These are phyloP conservation scores for Phytophthora hybrid DNA, from an alignment of 352 stramenopile genomes.

Conservation along the genomic window DNA sequence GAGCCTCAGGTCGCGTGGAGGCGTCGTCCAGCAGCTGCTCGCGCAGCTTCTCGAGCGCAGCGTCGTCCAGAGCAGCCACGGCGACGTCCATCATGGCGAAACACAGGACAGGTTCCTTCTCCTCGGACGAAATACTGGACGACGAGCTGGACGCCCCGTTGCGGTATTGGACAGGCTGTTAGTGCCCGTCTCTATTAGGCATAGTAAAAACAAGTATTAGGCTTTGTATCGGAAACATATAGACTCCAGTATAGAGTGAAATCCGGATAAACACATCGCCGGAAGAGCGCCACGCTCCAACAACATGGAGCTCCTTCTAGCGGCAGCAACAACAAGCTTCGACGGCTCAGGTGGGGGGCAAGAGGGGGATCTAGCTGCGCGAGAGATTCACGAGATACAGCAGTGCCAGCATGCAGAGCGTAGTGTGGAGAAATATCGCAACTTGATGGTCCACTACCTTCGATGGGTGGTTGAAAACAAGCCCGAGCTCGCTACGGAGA, in stretches of 20 bases:
- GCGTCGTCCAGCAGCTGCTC: not conserved
- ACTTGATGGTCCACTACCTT: not conserved
- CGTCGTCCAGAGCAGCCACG: slow-evolving; percentile 26
- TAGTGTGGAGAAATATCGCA: not conserved
- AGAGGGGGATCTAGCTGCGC: no score
- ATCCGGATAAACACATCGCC: no score
- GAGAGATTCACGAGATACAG: not conserved
- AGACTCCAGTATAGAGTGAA: no score
- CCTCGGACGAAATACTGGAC: no score
- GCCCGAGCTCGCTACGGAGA: not conserved
- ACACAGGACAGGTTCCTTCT: no score
- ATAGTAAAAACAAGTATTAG: no score
- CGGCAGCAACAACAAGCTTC: not conserved
- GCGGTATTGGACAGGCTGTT: no score
- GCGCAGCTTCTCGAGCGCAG: slow-evolving; percentile 29
- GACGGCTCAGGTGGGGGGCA: not conserved
- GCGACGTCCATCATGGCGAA: not conserved
- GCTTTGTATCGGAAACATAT: no score
- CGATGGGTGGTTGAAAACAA: not conserved
- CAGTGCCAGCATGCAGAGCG: not conserved
- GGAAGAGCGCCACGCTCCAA: no score
- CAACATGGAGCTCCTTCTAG: not conserved
- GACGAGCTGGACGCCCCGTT: no score
- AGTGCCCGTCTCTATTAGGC: no score
- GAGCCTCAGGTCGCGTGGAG: not conserved